A percentile compares a stretch with the other conserved stretches of the same genome.
These are phyloP conservation scores for Monosporascus sp. DNA, from an alignment of 2,329 filamentous ascomycete species.

Conservation along the genomic window DNA sequence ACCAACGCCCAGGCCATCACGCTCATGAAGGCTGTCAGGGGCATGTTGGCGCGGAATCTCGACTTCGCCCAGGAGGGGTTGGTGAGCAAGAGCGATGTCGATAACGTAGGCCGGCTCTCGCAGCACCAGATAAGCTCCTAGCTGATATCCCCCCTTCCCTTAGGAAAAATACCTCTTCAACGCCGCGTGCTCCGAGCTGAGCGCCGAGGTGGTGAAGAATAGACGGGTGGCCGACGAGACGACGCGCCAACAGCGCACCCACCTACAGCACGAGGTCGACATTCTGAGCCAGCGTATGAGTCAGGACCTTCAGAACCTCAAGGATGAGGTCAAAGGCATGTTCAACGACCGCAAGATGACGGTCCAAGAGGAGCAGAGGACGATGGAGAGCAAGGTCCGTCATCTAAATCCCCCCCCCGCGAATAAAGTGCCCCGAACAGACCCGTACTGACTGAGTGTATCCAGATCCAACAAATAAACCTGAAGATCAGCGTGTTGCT, in stretches of 20 bases:
- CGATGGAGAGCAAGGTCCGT: slow-evolving; percentile 71
- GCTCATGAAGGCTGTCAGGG: slow-evolving; percentile 87
- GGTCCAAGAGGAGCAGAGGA: slow-evolving; percentile 80
- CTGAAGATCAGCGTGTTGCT: slow-evolving; percentile 92
- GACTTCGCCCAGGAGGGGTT: slow-evolving; percentile 73
- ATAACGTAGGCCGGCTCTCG: slow-evolving; percentile 51
- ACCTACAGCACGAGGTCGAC: slow-evolving; percentile 92
- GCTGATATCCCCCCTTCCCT: slow-evolving; percentile 9
- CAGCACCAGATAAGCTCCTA: neutral
- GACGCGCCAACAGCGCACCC: slow-evolving; percentile 75
- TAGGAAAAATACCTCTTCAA: slow-evolving; percentile 86
- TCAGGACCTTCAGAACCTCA: slow-evolving; percentile 75
- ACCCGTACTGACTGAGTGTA: slow-evolving; percentile 4
- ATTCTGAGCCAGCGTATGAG: slow-evolving; percentile 79
- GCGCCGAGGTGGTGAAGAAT: slow-evolving; percentile 77
- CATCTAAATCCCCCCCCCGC: neutral
- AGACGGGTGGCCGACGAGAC: slow-evolving; percentile 73
- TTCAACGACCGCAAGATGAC: slow-evolving; percentile 96
- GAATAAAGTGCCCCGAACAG: neutral
- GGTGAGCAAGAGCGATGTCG: slow-evolving; percentile 85
- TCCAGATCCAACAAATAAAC: slow-evolving; percentile 82
- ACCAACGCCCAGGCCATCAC: slow-evolving; percentile 69
- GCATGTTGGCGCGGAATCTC: slow-evolving; percentile 71
- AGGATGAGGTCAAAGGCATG: slow-evolving; percentile 89
- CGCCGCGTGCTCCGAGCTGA: slow-evolving; percentile 87